A percentile compares a stretch with the other conserved stretches of the same genome.
Evolutionary conservation across 2,329 filamentous ascomycete species (phyloP).

Genomic region (Aspergillus ochraceus): DNA sequence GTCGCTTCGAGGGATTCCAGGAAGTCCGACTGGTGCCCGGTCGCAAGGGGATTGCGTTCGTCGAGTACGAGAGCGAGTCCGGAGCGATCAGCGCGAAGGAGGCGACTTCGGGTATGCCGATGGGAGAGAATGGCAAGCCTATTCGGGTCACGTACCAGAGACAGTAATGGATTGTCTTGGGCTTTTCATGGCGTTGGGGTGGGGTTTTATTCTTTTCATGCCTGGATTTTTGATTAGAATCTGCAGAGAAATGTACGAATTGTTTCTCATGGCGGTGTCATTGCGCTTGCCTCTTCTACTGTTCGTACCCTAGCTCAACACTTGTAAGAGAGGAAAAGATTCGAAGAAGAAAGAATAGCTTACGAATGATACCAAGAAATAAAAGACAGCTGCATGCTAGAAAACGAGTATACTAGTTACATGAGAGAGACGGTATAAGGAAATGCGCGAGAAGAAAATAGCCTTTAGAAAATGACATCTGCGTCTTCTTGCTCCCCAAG

Average conservation of each 20-base stretch:
- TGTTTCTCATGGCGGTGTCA: not conserved
- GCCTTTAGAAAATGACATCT: conserved; percentile 75
- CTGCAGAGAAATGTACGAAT: not conserved
- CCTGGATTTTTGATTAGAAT: conserved; percentile 3
- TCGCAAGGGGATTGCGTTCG: conserved; percentile 85
- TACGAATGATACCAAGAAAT: conserved; percentile 11
- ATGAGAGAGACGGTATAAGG: conserved; percentile 6
- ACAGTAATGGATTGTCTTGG: conserved; percentile 56
- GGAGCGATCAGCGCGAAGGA: conserved; percentile 94
- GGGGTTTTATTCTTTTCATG: conserved; percentile 12
- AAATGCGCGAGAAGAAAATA: conserved; percentile 5
- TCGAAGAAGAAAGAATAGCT: not conserved
- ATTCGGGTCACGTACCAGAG: conserved; percentile 97
- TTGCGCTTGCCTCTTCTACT: not conserved
- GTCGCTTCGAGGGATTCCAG: conserved; percentile 87
- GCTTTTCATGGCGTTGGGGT: conserved; percentile 31
- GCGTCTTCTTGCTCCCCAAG: conserved; percentile 75
- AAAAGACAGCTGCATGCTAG: conserved; percentile 18
- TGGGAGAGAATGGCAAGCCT: conserved; percentile 71
- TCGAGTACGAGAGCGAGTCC: conserved; percentile 89
- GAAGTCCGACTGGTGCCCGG: conserved; percentile 89
- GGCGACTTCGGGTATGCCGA: conserved; percentile 78
- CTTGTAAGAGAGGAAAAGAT: not conserved
- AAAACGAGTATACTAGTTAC: conserved; percentile 22
- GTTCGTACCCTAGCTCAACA: not conserved